A percentile compares a stretch with the other conserved stretches of the same genome.
phyloP scores from a whole-genome alignment of 2,329 filamentous ascomycete species.

The Aspergillus bombycis region DNA sequence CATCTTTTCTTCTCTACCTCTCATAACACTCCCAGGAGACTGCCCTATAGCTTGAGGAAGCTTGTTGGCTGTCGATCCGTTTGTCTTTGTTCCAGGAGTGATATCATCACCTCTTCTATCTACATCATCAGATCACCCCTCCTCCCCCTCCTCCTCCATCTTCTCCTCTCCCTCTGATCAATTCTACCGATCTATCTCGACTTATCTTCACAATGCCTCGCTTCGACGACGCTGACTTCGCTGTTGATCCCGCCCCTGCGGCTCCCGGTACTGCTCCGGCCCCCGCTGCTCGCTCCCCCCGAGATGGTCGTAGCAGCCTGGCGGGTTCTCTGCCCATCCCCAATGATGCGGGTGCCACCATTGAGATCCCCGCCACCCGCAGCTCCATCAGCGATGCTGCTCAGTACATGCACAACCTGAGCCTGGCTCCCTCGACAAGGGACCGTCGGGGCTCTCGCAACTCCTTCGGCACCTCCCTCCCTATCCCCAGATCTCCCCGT shows the following conservation, averaged over 20 bases:
- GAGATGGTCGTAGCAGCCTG: constrained; percentile 29
- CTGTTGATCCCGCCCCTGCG: constrained; percentile 38
- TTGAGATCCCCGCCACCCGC: constrained; percentile 71
- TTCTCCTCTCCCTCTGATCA: not conserved
- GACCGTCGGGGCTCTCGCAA: constrained; percentile 72
- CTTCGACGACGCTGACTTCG: constrained; percentile 62
- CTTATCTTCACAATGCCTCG: constrained; percentile 57
- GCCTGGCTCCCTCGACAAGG: constrained; percentile 67
- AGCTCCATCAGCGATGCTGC: constrained; percentile 70
- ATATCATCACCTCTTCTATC: constrained; percentile 20
- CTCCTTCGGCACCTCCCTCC: constrained; percentile 73
- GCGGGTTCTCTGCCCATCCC: constrained; percentile 44
- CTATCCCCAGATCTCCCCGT: constrained; percentile 72
- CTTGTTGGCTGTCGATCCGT: constrained; percentile 9
- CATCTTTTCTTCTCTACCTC: constrained; percentile 10
- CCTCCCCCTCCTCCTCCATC: constrained; percentile 4
- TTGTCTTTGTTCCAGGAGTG: constrained; percentile 11
- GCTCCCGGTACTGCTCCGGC: constrained; percentile 16
- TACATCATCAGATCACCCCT: constrained; percentile 5
- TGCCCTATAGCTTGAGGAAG: constrained; percentile 1
- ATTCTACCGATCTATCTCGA: constrained; percentile 11
- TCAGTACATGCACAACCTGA: constrained; percentile 74
- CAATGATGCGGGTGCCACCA: constrained; percentile 53
- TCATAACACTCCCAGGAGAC: constrained; percentile 3
- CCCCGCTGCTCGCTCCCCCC: constrained; percentile 29